These are phyloP conservation scores for Leccinum subgranulosum DNA, from an alignment of 768 basidiomycete species.

Conservation along the genomic window DNA sequence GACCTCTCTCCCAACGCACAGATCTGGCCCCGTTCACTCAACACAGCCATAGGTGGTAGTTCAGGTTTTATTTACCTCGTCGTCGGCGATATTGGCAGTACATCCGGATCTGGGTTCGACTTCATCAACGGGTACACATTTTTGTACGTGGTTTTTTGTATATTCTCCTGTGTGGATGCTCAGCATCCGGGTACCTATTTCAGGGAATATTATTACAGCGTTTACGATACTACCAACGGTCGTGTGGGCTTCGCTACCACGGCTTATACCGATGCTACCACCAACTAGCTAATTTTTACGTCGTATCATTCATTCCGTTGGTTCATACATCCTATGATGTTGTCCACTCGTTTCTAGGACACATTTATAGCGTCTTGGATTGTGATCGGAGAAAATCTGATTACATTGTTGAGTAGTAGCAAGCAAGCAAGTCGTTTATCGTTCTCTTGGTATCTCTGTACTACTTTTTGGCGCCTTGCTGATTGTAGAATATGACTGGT, in stretches of 20 bases:
- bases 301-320: background rate
- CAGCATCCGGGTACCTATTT: background rate
- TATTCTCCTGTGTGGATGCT: background rate
- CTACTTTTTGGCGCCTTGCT: too few relatives aligned
- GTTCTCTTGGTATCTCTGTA: background rate
- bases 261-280: background rate
- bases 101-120: conserved; percentile 18
- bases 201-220: conserved; percentile 40
- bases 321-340: background rate
- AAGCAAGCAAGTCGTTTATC: background rate
- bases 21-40: conserved; percentile 35
- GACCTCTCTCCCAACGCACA: conserved; percentile 27
- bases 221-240: conserved; percentile 23
- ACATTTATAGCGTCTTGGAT: background rate
- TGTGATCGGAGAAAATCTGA: background rate
- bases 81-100: conserved; percentile 19
- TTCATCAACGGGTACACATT: conserved; percentile 24
- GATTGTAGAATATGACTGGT: too few relatives aligned
- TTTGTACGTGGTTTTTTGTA: background rate
- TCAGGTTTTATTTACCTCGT: conserved; percentile 28
- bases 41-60: conserved; percentile 27
- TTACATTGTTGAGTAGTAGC: background rate
- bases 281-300: background rate
- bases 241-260: conserved; percentile 10
- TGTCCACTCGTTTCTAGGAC: background rate